Base-by-base conservation (phyloP, 768 basidiomycete genomes). In the Lepiota venenata region DNA sequence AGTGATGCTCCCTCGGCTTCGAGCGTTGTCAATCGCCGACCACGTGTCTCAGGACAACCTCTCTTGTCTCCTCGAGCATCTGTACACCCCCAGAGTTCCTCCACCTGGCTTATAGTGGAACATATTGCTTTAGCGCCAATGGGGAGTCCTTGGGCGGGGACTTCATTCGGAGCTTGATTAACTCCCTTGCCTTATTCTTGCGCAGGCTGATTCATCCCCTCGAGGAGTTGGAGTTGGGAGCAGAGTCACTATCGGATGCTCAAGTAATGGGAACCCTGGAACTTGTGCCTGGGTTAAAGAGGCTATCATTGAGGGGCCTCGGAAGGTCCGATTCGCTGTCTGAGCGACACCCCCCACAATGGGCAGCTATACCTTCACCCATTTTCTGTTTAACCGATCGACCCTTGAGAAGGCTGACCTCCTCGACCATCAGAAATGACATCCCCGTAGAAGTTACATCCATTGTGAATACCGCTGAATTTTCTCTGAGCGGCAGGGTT, bases 231-330 rank as follows among this genome's bases (percentile, higher is more conserved):
- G 41, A 43, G n/a, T 7, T 51, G 18, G 29, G 18, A 16, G 42
- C 41, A 14, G 22, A 36, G 7, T 32, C 40, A 14, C 22, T 42
- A 6, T 16, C 29, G 4, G n/a, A 22, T 21, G 29, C 20, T 8
- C 10, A n/a, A 6, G 40, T 51, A 40, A 10, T 43, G 14, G 16
- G 25, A 15, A 18, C 43, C 29, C 18, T 51, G 50, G 50, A 51
- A 6, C 42, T 51, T 29, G 39, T 51, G 4, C 50, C 50, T 9
- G 50, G 50, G 15, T 21, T 51, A 29, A 42, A 36, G 40, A 42
- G 50, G 15, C 16, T 51, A n/a, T 51, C 50, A 8, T 32, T 51
- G 35, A 35, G 14, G 42, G 43, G 42, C 16, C 22, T 32, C n/a
- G 50, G 40, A 12, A 43, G 15, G 27, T 25, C 10, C 7, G 40